Base-by-base conservation (phyloP, 2,329 filamentous ascomycete genomes). In the Cadophora luteo-olivacea region DNA sequence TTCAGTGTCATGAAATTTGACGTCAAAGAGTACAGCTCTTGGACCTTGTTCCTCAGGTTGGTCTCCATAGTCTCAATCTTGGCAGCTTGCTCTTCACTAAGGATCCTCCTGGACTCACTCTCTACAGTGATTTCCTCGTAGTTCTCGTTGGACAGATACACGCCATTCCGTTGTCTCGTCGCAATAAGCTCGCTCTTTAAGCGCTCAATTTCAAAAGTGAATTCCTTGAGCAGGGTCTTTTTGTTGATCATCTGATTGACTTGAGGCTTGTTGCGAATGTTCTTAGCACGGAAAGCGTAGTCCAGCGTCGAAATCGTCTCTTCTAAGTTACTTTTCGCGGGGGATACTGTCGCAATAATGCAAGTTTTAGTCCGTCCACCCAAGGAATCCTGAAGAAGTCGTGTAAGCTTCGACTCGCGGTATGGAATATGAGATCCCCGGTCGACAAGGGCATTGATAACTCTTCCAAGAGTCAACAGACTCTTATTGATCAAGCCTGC, bases 401-500 rank as follows among this genome's bases (percentile, higher is more conserved):
- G 89, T 1, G 96, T 99, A 76, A 99, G 88, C 79, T 99, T 99
- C 1, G 96, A 99, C 81, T 99, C 97, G 75, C 96, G 86, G 80
- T 89, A 89, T 1, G 96, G 97, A 72, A 99, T 98, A 77, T 99
- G 96, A 0, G 90, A 86, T 78, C 90, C 90, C 75, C 90, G 91
- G 78, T 99, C 97, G 29, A 98, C 96, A 14, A 99, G 86, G 0
- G 96, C 96, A 78, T 99, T 99, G 81, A 99, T 99, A 73, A 99
- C 96, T 73, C 96, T 91, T 8, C 96, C 96, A 2, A 99, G 87
- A 2, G 96, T 99, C 69, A 99, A 86, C 73, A 99, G 84, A 78
- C 94, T 97, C 84, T 98, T 98, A 84, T 99, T 99, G 84, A 99
- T 99, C 65, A 99, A 83, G 22, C 97, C 96, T 51, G 96, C 96